Conservation (phyloP, 805 yeast species). For the Wickerhamomyces xylosicus region DNA sequence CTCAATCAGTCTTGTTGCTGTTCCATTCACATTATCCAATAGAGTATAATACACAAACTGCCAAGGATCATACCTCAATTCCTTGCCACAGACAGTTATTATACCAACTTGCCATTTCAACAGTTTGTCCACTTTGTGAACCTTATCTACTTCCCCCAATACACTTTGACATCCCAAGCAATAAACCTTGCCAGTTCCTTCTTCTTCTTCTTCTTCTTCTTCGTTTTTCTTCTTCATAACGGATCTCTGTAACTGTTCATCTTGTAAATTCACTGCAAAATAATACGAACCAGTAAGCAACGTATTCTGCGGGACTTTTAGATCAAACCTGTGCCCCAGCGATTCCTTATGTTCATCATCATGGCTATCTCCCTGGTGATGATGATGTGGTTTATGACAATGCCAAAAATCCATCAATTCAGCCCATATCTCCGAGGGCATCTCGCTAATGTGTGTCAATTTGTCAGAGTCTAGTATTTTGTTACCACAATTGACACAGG, state of each 20-base stretch:
- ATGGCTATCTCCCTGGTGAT: constrained; percentile 4
- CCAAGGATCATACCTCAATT: constrained; percentile 27
- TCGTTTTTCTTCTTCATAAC: constrained; percentile 5
- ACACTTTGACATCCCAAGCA: constrained; percentile 28
- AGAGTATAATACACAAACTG: constrained; percentile 28
- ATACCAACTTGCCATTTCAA: constrained; percentile 49
- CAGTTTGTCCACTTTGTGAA: constrained; percentile 24
- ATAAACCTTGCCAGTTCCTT: constrained; percentile 8
- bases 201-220: too few species aligned
- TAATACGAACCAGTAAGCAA: constrained; percentile 52
- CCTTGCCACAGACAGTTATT: too few species aligned
- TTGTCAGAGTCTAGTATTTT: constrained; percentile 22
- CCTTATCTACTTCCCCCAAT: constrained; percentile 32
- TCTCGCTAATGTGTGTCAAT: constrained; percentile 33
- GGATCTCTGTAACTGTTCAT: background rate
- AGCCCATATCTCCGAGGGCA: constrained; percentile 92
- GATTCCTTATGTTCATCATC: too few species aligned
- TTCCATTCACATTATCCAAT: constrained; percentile 31
- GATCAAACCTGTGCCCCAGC: too few species aligned
- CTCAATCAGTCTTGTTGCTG: constrained; percentile 28
- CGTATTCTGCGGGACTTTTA: too few species aligned
- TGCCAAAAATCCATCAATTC: constrained; percentile 98
- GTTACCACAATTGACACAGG: constrained; percentile 24
- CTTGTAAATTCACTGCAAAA: constrained; percentile 18
- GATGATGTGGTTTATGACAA: constrained; percentile 66